Percentiles rank a stretch among this genome's conserved stretches.
These are phyloP conservation scores for Danielia oregonensis DNA, from an alignment of 805 yeast species.

Conservation along the genomic window DNA sequence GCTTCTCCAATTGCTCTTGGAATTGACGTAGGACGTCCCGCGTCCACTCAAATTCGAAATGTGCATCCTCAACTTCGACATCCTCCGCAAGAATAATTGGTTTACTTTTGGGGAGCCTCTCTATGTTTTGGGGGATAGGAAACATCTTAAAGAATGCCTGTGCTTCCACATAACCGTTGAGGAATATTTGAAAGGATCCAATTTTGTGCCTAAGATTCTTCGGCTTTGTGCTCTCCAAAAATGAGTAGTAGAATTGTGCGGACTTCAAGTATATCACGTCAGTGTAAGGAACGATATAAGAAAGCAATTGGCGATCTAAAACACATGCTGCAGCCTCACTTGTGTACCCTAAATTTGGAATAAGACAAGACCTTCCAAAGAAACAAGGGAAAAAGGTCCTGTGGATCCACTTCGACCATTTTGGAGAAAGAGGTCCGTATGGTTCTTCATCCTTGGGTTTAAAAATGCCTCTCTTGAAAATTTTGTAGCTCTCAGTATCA, in stretches of 20 bases:
- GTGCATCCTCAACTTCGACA: slow-evolving; percentile 5
- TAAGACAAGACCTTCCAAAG: slow-evolving; percentile 68
- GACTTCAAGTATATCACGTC: slow-evolving; percentile 51
- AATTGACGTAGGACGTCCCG: slow-evolving; percentile 45
- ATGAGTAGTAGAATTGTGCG: slow-evolving; percentile 48
- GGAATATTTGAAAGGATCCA: slow-evolving; percentile 66
- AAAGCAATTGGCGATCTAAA: slow-evolving; percentile 57
- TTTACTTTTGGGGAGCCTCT: slow-evolving; percentile 3
- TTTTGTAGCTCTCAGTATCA: slow-evolving; percentile 8
- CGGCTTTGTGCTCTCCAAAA: slow-evolving; percentile 37
- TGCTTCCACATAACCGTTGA: slow-evolving; percentile 57
- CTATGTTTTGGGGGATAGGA: slow-evolving; percentile 48
- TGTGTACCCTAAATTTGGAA: slow-evolving; percentile 69
- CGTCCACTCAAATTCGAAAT: slow-evolving; percentile 50
- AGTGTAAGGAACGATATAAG: slow-evolving; percentile 63
- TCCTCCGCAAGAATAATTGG: background rate
- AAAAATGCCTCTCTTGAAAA: slow-evolving; percentile 52
- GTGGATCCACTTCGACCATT: slow-evolving; percentile 79
- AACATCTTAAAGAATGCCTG: slow-evolving; percentile 50
- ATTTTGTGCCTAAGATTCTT: slow-evolving; percentile 35
- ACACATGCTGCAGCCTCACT: slow-evolving; percentile 70
- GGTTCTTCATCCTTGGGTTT: slow-evolving; percentile 82
- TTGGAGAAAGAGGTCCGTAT: slow-evolving; percentile 72
- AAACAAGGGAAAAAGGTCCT: slow-evolving; percentile 73
- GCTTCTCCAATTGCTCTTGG: slow-evolving; percentile 59